These are phyloP conservation scores for Fusarium camptoceras DNA, from an alignment of 2,329 filamentous ascomycete genomes.

Conservation along the genomic window DNA sequence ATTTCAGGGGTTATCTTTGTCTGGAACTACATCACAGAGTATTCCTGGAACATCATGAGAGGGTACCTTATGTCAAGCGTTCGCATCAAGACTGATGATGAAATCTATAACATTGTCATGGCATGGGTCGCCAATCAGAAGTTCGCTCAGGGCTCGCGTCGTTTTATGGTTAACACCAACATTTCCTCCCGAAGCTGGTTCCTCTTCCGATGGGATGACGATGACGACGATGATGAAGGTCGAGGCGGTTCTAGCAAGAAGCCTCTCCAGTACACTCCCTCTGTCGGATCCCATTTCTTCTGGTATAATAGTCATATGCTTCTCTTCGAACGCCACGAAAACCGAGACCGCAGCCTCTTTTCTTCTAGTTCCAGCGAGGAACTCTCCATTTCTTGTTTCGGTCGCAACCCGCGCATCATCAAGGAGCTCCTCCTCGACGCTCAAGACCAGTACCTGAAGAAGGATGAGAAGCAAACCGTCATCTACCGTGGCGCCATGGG, in stretches of 20 bases:
- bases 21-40: constrained; percentile 64
- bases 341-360: constrained; percentile 57
- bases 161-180: constrained; percentile 74
- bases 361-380: constrained; percentile 66
- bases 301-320: constrained; percentile 71
- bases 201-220: constrained; percentile 59
- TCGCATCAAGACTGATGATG: constrained; percentile 75
- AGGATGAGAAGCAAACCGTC: constrained; percentile 71
- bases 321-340: constrained; percentile 66
- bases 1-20: constrained; percentile 61
- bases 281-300: constrained; percentile 75
- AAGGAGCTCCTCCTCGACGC: constrained; percentile 73
- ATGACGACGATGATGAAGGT: constrained; percentile 59
- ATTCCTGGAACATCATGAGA: constrained; percentile 61
- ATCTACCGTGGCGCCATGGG: constrained; percentile 70
- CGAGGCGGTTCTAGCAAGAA: constrained; percentile 56
- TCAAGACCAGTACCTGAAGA: constrained; percentile 64
- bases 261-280: constrained; percentile 71
- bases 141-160: constrained; percentile 69
- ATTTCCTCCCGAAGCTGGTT: constrained; percentile 65
- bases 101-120: constrained; percentile 80
- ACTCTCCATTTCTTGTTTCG: constrained; percentile 71
- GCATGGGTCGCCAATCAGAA: constrained; percentile 73
- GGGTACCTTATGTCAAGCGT: constrained; percentile 73
- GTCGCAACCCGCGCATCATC: constrained; percentile 68